Conservation (phyloP, 2,329 filamentous ascomycete species). For the Teratosphaeria zuluensis region DNA sequence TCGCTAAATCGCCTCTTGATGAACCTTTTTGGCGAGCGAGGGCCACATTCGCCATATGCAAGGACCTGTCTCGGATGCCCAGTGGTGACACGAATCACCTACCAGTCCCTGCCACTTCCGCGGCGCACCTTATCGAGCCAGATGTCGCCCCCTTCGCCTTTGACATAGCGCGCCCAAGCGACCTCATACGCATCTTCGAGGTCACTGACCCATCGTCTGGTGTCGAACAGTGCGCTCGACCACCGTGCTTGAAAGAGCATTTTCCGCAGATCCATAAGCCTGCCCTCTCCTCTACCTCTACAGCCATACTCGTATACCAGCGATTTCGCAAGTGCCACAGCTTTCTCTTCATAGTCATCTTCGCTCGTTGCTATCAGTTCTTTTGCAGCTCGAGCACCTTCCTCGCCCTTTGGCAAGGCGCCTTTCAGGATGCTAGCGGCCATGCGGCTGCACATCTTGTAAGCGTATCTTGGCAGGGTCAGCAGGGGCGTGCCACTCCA, state of each 20-base stretch:
- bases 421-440: constrained; percentile 88
- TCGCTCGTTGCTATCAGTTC: constrained; percentile 75
- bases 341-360: constrained; percentile 72
- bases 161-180: constrained; percentile 83
- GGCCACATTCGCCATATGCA: not conserved
- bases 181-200: constrained; percentile 80
- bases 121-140: constrained; percentile 47
- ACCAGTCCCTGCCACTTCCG: not conserved
- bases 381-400: constrained; percentile 56
- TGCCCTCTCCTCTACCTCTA: constrained; percentile 39
- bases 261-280: constrained; percentile 68
- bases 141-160: constrained; percentile 82
- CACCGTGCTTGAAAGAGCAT: constrained; percentile 77
- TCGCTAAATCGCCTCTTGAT: not conserved
- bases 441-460: constrained; percentile 99
- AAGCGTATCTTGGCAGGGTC: constrained; percentile 81
- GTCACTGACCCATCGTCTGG: constrained; percentile 79
- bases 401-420: constrained; percentile 62
- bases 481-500: constrained; percentile 93
- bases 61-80: not conserved
- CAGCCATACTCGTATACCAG: constrained; percentile 47
- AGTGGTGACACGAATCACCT: not conserved
- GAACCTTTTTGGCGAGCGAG: not conserved
- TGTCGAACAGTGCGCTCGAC: constrained; percentile 84
- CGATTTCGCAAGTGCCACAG: constrained; percentile 55